phyloP scores from a whole-genome alignment of 345 rosid genomes.

The Eucalyptus shirleyi region DNA sequence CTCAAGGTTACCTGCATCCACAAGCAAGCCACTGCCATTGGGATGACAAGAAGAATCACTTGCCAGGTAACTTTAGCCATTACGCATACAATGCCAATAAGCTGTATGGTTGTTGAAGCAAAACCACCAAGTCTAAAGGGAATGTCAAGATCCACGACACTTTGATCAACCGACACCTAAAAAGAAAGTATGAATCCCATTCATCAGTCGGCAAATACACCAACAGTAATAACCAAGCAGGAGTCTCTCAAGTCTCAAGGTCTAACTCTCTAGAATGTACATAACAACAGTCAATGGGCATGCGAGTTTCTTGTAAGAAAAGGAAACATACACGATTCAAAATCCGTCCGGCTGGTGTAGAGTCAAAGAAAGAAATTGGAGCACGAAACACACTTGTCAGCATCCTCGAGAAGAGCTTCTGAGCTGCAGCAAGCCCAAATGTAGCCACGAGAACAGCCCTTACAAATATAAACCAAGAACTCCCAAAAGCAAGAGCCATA shows the following conservation, averaged over 20 bases:
- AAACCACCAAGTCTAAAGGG: conserved; percentile 99
- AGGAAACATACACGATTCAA: conserved; percentile 76
- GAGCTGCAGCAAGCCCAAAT: conserved; percentile 96
- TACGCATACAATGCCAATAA: conserved; percentile 88
- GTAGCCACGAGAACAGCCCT: conserved; percentile 98
- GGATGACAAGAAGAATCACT: conserved; percentile 91
- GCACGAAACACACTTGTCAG: conserved; percentile 90
- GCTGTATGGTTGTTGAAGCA: conserved; percentile 99
- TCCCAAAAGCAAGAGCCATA: conserved; percentile 97
- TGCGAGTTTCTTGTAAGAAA: not conserved
- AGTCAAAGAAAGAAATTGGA: conserved; percentile 99
- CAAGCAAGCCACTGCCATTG: conserved; percentile 95
- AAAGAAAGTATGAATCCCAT: not conserved
- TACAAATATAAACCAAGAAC: conserved; percentile 88
- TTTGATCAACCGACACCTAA: conserved; percentile 98
- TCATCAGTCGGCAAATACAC: not conserved
- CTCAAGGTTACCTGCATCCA: conserved; percentile 85
- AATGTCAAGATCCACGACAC: conserved; percentile 98
- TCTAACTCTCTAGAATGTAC: not conserved
- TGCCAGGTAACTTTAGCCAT: conserved; percentile 98
- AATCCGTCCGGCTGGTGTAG: conserved; percentile 96
- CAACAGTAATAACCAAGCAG: not conserved
- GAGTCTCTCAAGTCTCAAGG: not conserved
- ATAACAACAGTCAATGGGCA: not conserved
- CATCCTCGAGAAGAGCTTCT: conserved; percentile 87